Evolutionary conservation across 2,329 filamentous ascomycete species (phyloP), one percentile per base, ranked within the genome.

Genomic region (Emergomyces pasteurianus): DNA sequence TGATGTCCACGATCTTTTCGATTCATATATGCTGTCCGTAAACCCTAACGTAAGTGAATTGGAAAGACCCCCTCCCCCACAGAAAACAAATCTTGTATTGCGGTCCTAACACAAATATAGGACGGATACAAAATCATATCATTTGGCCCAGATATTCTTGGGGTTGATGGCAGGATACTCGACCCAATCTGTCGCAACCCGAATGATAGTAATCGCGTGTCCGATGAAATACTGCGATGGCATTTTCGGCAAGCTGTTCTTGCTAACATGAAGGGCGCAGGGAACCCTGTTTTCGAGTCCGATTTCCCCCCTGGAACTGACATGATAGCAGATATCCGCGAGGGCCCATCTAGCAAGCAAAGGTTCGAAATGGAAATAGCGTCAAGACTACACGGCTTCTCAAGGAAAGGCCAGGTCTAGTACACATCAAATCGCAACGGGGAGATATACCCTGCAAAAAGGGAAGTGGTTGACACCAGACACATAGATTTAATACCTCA

Each of bases 241-340:
- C 65, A 67, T 58, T 67, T 65, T 58, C 31, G 63, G n/a, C 65
- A 66, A 54, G 38, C 65, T 21, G 63, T 67, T 26, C 59, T 67
- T 14, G 61, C 63, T 8, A 67, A 67, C 43, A 62, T 67, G 58
- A 64, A 61, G 28, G 62, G 65, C 34, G 62, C 46, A 36, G 65
- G 65, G 12, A 63, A 64, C 46, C 65, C 63, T 28, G 23, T 59
- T 31, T 66, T 67, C 42, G 65, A 66, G 43, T 36, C 47, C 18
- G 63, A 67, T 58, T 66, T 67, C 47, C 65, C 65, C 10, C 60
- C 65, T 40, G 65, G 65, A 31, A 60, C 57, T 16, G 65, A 67
- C 58, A 64, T 62, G 55, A 40, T 65, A 26, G 62, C 46, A 21
- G 58, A 59, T 23, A 53, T 62, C 23, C 50, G n/a, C 52, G 9